A percentile compares a stretch with the other conserved stretches of the same genome.
These are phyloP conservation scores for Erigeron canadensis DNA, from an alignment of 129 eudicot genomes.

Conservation along the genomic window DNA sequence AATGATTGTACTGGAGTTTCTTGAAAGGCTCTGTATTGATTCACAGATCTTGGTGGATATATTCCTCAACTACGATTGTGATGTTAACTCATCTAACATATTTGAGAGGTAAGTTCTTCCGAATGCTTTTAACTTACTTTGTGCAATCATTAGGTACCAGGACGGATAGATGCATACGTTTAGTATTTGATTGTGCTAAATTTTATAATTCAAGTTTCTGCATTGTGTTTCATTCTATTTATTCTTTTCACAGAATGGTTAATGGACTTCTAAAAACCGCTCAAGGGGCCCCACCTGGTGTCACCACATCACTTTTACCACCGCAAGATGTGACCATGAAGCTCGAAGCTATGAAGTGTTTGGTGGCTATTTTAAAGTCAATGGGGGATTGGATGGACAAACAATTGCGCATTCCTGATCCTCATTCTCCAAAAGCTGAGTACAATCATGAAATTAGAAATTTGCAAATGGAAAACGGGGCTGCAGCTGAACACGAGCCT, in stretches of 20 bases:
- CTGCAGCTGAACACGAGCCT: slow-evolving; percentile 47
- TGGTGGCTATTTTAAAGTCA: slow-evolving; percentile 75
- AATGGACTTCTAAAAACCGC: slow-evolving; percentile 97
- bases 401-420: slow-evolving; percentile 83
- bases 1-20: slow-evolving; percentile 81
- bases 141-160: background rate
- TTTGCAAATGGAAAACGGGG: slow-evolving; percentile 50
- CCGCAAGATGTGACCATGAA: slow-evolving; percentile 81
- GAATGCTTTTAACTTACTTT: background rate
- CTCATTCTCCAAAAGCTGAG: slow-evolving; percentile 49
- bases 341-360: slow-evolving; percentile 87
- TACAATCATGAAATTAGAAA: slow-evolving; percentile 48
- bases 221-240: background rate
- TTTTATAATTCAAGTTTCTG: background rate
- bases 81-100: slow-evolving; percentile 93
- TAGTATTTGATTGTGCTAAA: background rate
- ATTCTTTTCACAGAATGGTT: slow-evolving; percentile 64
- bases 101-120: slow-evolving; percentile 77
- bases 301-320: slow-evolving; percentile 71
- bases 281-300: slow-evolving; percentile 94
- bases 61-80: slow-evolving; percentile 91
- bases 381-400: slow-evolving; percentile 98
- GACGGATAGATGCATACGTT: background rate
- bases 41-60: slow-evolving; percentile 94
- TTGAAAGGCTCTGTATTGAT: slow-evolving; percentile 82